phyloP scores from a whole-genome alignment of 148 eudicot species.

The Simmondsia chinensis region DNA sequence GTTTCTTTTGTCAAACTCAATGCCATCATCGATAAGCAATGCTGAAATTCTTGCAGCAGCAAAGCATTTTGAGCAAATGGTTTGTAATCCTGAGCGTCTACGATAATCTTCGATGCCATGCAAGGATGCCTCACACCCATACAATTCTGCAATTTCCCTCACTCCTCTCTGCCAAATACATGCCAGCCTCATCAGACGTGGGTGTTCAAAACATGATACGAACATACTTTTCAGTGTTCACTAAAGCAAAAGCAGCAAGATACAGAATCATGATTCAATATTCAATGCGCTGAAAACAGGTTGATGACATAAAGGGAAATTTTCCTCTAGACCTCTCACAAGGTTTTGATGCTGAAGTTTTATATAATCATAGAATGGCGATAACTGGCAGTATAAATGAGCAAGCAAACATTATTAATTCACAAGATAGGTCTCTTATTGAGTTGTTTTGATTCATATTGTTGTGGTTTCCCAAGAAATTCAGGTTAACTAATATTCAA shows the following conservation, averaged over 20 bases:
- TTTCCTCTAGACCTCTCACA: too few species aligned
- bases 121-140: conserved; percentile 58
- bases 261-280: neutral
- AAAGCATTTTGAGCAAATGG: conserved; percentile 53
- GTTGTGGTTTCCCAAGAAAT: too few species aligned
- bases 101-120: conserved; percentile 62
- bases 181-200: neutral
- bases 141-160: conserved; percentile 72
- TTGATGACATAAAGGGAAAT: too few species aligned
- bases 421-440: too few species aligned
- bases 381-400: too few species aligned
- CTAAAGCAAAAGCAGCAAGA: neutral
- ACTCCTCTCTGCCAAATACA: conserved; percentile 60
- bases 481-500: too few species aligned
- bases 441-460: too few species aligned
- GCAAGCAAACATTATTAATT: too few species aligned
- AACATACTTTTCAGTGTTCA: neutral
- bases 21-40: conserved; percentile 83
- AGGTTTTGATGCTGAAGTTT: too few species aligned
- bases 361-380: too few species aligned
- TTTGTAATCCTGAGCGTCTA: conserved; percentile 36
- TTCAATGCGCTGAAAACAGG: neutral
- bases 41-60: conserved; percentile 66
- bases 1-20: conserved; percentile 53
- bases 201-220: neutral